phyloP scores from a whole-genome alignment of 192 early-diverging fungal species.

The Coemansia furcata region DNA sequence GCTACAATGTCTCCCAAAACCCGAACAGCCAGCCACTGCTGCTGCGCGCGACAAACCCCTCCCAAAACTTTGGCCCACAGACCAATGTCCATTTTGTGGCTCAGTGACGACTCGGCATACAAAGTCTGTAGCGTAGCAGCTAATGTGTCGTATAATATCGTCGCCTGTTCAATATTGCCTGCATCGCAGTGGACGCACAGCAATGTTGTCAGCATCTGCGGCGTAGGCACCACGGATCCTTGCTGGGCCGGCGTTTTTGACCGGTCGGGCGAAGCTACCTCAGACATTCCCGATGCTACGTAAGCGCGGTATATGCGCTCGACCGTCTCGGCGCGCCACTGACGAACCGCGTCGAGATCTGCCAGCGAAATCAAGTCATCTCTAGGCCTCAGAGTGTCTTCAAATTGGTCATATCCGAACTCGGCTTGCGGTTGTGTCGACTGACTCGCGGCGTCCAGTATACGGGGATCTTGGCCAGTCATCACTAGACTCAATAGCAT shows the following conservation, averaged over 20 bases:
- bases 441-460: not conserved
- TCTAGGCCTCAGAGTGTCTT: conserved; percentile 10
- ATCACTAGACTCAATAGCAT: conserved; percentile 9
- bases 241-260: conserved; percentile 19
- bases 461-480: conserved; percentile 28
- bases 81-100: conserved; percentile 1
- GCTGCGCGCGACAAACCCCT: conserved; percentile 3
- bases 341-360: not conserved
- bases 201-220: conserved; percentile 16
- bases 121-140: conserved; percentile 5
- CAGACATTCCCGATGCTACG: conserved; percentile 32
- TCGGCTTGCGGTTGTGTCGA: conserved; percentile 10
- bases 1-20: conserved; percentile 24
- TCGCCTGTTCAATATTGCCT: conserved; percentile 26
- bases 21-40: conserved; percentile 34
- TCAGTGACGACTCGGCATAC: not conserved
- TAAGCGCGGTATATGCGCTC: conserved; percentile 43
- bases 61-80: conserved; percentile 15
- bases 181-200: conserved; percentile 20
- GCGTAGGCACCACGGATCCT: conserved; percentile 34
- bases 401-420: conserved; percentile 18
- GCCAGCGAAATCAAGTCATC: not conserved
- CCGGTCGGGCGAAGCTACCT: conserved; percentile 35
- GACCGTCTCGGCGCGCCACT: conserved; percentile 33
- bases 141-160: conserved; percentile 34